phyloP scores from a whole-genome alignment of 768 basidiomycete species.

The Boletus subparvulus region DNA sequence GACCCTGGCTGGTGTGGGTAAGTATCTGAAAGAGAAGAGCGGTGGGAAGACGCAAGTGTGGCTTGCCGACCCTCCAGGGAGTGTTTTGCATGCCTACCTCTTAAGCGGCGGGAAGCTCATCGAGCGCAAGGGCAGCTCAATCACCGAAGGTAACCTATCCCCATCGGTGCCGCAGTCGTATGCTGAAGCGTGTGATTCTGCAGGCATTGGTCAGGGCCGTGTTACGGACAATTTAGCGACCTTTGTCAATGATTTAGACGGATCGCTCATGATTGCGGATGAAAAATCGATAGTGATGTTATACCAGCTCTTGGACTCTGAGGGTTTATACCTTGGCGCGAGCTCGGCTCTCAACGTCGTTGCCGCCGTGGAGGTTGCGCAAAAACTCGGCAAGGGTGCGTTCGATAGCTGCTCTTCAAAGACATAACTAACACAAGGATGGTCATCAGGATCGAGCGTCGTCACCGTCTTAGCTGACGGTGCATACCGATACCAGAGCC shows the following conservation, averaged over 20 bases:
- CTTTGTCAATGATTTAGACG: constrained; percentile 73
- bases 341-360: constrained; percentile 94
- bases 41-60: constrained; percentile 79
- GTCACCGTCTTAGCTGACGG: constrained; percentile 94
- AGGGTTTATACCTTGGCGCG: constrained; percentile 93
- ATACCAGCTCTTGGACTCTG: constrained; percentile 86
- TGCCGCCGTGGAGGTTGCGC: constrained; percentile 86
- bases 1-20: constrained; percentile 87
- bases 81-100: constrained; percentile 83
- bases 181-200: background rate
- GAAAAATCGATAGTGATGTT: constrained; percentile 90
- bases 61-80: constrained; percentile 97
- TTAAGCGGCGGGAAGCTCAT: constrained; percentile 72
- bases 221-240: constrained; percentile 88
- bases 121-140: constrained; percentile 82
- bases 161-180: background rate
- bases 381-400: constrained; percentile 78
- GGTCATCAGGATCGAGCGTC: constrained; percentile 65
- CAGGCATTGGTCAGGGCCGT: constrained; percentile 96
- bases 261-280: constrained; percentile 86
- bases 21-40: constrained; percentile 81
- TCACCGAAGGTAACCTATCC: constrained; percentile 73
- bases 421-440: background rate
- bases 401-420: background rate
- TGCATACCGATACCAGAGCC: constrained; percentile 95